These are phyloP conservation scores for Cladobotryum protrusum DNA, from an alignment of 2,329 filamentous ascomycete species.

Conservation along the genomic window DNA sequence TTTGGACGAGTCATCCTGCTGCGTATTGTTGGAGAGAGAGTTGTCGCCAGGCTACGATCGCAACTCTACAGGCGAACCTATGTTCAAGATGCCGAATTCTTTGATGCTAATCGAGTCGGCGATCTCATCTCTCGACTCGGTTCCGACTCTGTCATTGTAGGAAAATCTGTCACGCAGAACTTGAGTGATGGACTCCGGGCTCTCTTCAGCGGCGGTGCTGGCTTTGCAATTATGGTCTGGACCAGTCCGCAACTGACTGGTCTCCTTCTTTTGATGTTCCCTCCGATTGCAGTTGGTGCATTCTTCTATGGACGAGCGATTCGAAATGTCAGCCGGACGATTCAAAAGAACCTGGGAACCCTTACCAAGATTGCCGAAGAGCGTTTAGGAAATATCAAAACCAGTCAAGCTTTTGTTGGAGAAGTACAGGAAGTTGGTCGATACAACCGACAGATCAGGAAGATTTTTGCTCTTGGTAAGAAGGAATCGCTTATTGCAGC, in stretches of 20 bases:
- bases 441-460: conserved; percentile 87
- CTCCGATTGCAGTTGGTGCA: conserved; percentile 82
- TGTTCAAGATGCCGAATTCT: conserved; percentile 97
- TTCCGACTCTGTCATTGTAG: conserved; percentile 95
- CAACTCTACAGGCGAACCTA: conserved; percentile 89
- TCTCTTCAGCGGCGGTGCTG: conserved; percentile 81
- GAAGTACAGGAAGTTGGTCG: conserved; percentile 84
- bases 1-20: conserved; percentile 91
- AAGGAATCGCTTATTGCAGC: conserved; percentile 83
- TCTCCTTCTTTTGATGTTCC: conserved; percentile 79
- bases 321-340: conserved; percentile 81
- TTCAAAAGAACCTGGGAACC: conserved; percentile 88
- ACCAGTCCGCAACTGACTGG: conserved; percentile 86
- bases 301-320: conserved; percentile 89
- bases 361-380: conserved; percentile 98
- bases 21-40: conserved; percentile 88
- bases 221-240: conserved; percentile 91
- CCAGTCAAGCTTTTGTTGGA: conserved; percentile 91
- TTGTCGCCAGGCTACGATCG: conserved; percentile 83
- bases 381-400: conserved; percentile 92
- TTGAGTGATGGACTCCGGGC: conserved; percentile 91
- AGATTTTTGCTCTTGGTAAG: conserved; percentile 84
- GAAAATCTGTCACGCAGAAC: conserved; percentile 97
- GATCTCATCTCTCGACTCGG: conserved; percentile 93
- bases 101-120: conserved; percentile 94